phyloP scores from a whole-genome alignment of 2,329 filamentous ascomycete genomes.

The Fusarium setosum region DNA sequence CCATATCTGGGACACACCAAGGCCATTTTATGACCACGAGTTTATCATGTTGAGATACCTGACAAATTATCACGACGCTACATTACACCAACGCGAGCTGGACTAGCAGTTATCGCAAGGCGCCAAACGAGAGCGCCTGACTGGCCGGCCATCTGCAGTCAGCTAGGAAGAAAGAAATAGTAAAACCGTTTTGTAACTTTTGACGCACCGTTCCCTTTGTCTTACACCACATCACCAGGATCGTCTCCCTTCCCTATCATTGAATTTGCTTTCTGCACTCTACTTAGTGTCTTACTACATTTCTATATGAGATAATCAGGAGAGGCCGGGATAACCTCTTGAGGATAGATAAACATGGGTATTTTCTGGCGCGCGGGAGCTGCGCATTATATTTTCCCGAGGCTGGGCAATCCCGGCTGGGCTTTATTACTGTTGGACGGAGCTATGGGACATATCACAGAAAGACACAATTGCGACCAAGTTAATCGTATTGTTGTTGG shows the following conservation, averaged over 20 bases:
- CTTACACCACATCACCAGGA: constrained; percentile 37
- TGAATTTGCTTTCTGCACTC: constrained; percentile 26
- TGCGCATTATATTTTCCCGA: constrained; percentile 31
- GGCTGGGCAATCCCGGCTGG: constrained; percentile 5
- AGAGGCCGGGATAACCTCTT: constrained; percentile 37
- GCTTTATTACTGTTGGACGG: constrained; percentile 21
- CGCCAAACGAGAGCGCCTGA: constrained; percentile 8
- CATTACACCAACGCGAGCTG: constrained; percentile 17
- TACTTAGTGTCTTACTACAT: constrained; percentile 34
- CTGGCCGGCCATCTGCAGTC: constrained; percentile 22
- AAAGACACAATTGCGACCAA: constrained; percentile 27
- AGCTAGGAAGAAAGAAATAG: constrained; percentile 35
- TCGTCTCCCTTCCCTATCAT: constrained; percentile 20
- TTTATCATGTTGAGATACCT: constrained; percentile 37
- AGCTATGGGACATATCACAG: constrained; percentile 28
- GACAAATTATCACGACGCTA: constrained; percentile 33
- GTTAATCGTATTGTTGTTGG: constrained; percentile 34
- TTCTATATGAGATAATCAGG: constrained; percentile 36
- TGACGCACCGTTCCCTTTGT: constrained; percentile 40
- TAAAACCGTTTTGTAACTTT: constrained; percentile 34
- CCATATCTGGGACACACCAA: constrained; percentile 10
- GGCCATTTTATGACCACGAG: constrained; percentile 29
- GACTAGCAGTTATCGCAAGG: constrained; percentile 17
- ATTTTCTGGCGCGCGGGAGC: constrained; percentile 25
- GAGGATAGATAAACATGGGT: constrained; percentile 37